Evolutionary conservation across 2,329 filamentous ascomycete species (phyloP), one percentile per base, ranked within the genome.

Genomic region (Penicillium glabrum): DNA sequence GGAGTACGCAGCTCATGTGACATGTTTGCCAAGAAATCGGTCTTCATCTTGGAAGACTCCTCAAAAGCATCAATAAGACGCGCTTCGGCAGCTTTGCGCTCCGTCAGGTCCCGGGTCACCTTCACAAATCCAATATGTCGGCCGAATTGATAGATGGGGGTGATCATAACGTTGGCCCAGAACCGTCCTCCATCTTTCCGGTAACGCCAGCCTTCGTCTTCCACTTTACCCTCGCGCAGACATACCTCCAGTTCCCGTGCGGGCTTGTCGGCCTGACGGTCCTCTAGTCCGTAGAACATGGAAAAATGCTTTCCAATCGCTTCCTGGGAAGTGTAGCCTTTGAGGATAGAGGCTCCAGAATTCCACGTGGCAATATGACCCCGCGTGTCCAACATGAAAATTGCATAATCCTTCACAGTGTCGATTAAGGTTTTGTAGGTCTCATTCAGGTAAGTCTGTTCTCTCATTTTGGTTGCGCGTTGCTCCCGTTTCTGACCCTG

Each of bases 1-100:
- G 85, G 85, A 0, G 85, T 88, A 43, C 85, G 79, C 54, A 87
- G 84, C 67, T 87, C 85, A 63, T 88, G 85, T 48, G 79, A 83
- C 81, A 87, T 87, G 65, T 87, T 86, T 51, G 83, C 83, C 26
- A 86, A 69, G 60, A 87, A 87, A 29, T 85, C 83, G 5, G 80
- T 83, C 68, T 87, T 87, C 56, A 87, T 70, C 61, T 82, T 82
- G n/a, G 83, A 81, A n/a, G 83, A 81, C 68, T 87, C 84, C 64
- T 87, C 84, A 60, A 83, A 86, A 2, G 83, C 83, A 11, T 79
- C 71, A 44, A 86, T 82, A 19, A 86, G 70, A 3, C 79, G 79
- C n/a, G 78, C 71, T 65, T 86, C 83, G 13, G 80, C 79, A 44
- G 79, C 80, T 54, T 82, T 81, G 26, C 82, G 76, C 62, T 85